These are phyloP conservation scores for Phytophthora macrochlamydospora DNA, from an alignment of 352 stramenopile genomes.

Conservation along the genomic window DNA sequence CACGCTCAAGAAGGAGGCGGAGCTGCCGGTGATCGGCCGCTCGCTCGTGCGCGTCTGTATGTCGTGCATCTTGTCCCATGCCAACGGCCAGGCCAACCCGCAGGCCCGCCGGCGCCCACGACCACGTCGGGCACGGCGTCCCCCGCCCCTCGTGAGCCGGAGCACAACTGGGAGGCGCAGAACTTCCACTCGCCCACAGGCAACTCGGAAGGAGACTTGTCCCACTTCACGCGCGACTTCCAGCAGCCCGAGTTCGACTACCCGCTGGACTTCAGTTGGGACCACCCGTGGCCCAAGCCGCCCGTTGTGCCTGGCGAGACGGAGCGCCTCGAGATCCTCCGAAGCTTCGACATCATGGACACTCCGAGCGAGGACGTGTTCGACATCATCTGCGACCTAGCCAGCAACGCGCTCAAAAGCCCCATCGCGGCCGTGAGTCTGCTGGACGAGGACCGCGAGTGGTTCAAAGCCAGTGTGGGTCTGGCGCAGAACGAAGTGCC, in stretches of 20 bases:
- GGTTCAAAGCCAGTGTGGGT: slow-evolving; percentile 88
- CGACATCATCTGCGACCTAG: slow-evolving; percentile 89
- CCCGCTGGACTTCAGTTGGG: slow-evolving; percentile 88
- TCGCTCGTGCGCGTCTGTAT: slow-evolving; percentile 89
- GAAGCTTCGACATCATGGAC: slow-evolving; percentile 89
- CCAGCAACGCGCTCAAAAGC: slow-evolving; percentile 86
- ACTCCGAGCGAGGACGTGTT: slow-evolving; percentile 87
- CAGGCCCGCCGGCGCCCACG: slow-evolving; percentile 51
- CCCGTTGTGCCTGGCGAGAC: slow-evolving; percentile 68
- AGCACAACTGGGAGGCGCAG: slow-evolving; percentile 73
- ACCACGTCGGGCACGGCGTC: slow-evolving; percentile 43
- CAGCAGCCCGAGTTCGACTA: slow-evolving; percentile 87
- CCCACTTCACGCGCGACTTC: slow-evolving; percentile 80
- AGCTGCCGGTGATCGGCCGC: slow-evolving; percentile 84
- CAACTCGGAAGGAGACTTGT: slow-evolving; percentile 79
- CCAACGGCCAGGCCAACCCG: slow-evolving; percentile 77
- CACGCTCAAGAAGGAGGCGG: slow-evolving; percentile 86
- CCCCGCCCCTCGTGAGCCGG: slow-evolving; percentile 50
- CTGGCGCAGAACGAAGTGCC: slow-evolving; percentile 87
- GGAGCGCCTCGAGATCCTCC: slow-evolving; percentile 79
- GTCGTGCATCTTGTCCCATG: slow-evolving; percentile 89
- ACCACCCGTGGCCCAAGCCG: slow-evolving; percentile 88
- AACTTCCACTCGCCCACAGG: slow-evolving; percentile 84
- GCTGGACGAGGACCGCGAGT: slow-evolving; percentile 86
- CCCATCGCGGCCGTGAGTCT: slow-evolving; percentile 86